Base-by-base conservation (phyloP, 2,329 filamentous ascomycete genomes). In the Exophiala aquamarina region DNA sequence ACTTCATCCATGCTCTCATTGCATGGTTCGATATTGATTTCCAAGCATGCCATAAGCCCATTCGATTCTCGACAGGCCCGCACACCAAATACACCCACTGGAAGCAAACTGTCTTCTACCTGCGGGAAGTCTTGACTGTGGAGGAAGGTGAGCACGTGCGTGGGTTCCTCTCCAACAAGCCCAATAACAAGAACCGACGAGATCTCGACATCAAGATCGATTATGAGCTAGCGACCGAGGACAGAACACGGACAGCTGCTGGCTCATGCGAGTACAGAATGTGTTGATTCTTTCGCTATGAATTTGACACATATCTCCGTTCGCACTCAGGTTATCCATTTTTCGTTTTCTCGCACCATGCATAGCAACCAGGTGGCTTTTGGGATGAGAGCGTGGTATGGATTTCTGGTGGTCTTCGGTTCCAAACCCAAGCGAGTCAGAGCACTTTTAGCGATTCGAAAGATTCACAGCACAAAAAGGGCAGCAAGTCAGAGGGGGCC, bases 11-110 rank as follows among this genome's bases (percentile, higher is more conserved):
- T 71, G 93, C 93, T 47, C 76, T 98, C 47, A 94, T 98, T 60
- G 87, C 92, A 9, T 98, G 93, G 93, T 98, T 98, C 74, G 93
- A 98, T 67, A 97, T 98, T 61, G 92, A 97, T 65, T 98, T 98
- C 74, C 87, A 88, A 41, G 91, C 90, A 50, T 97, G 93, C 81
- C 93, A 98, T 81, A 97, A 97, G 81, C 88, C 90, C 23, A 90
- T 98, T 66, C 83, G 85, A 65, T 98, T 98, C 79, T 95, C 89
- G 44, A 98, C 93, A 14, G 93, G 93, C 17, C 93, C 93, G 20
- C 93, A 97, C 73, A 94, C 92, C 61, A 97, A 96, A 75, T 97
- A 97, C 75, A 98, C 93, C 14, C 93, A 98, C 79, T 98, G 93
- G 93, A 98, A 98, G 77, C 93, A 98, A 77, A 98, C 93, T 10